Percentiles rank a stretch among this genome's conserved stretches.
Conservation (phyloP, 768 basidiomycete genomes). For the Mycena polygramma region DNA sequence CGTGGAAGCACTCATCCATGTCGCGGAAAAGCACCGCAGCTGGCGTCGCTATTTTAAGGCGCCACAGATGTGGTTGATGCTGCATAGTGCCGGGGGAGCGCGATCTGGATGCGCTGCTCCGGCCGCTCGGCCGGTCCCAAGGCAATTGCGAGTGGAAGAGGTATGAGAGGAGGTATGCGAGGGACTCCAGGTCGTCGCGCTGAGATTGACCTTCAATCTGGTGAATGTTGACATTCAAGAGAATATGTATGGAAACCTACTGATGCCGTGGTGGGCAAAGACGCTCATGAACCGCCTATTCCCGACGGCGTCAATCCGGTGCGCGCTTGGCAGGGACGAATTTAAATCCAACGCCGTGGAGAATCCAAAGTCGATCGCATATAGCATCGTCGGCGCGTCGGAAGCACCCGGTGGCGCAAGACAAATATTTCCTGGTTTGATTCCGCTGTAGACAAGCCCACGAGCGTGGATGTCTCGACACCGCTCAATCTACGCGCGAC, state of each 20-base stretch:
- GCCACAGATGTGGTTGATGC: slow-evolving; percentile 43
- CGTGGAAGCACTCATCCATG: slow-evolving; percentile 45
- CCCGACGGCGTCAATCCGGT: slow-evolving; percentile 41
- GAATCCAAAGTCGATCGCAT: slow-evolving; percentile 48
- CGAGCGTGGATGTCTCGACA: slow-evolving; percentile 43
- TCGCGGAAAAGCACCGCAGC: slow-evolving; percentile 42
- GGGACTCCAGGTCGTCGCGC: slow-evolving; percentile 52
- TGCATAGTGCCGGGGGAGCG: neutral
- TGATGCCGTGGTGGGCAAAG: slow-evolving; percentile 49
- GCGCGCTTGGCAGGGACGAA: slow-evolving; percentile 37
- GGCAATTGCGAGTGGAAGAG: slow-evolving; percentile 48
- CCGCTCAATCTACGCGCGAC: slow-evolving; percentile 41
- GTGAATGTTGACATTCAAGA: neutral
- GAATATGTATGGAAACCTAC: slow-evolving; percentile 29
- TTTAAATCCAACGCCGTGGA: slow-evolving; percentile 36
- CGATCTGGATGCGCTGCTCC: neutral
- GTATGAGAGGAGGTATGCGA: slow-evolving; percentile 52
- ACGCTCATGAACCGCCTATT: slow-evolving; percentile 49
- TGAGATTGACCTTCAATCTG: slow-evolving; percentile 46
- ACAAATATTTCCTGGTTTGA: slow-evolving; percentile 51
- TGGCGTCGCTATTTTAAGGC: slow-evolving; percentile 46
- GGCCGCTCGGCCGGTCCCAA: slow-evolving; percentile 40
- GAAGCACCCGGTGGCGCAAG: slow-evolving; percentile 30
- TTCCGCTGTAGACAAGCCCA: slow-evolving; percentile 48
- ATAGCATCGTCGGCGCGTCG: slow-evolving; percentile 27